A percentile compares a stretch with the other conserved stretches of the same genome.
Evolutionary conservation across 2,329 filamentous ascomycete species (phyloP).

Genomic region (Aspergillus sergii): DNA sequence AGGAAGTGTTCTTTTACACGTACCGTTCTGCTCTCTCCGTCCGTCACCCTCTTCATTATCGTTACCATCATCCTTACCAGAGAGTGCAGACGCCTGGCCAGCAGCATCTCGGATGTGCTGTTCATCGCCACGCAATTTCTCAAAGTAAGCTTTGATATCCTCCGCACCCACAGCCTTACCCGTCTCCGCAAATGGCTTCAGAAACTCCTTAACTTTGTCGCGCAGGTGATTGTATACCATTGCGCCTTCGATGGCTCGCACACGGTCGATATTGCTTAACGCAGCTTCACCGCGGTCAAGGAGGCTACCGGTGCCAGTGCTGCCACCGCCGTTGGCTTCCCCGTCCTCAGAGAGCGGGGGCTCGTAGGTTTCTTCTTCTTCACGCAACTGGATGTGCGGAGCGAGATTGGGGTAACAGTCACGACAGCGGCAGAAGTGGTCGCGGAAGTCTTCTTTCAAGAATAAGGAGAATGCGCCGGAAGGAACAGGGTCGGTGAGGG

Average conservation of each 20-base stretch:
- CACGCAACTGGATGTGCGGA: conserved; percentile 76
- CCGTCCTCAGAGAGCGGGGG: conserved; percentile 76
- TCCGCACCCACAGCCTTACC: conserved; percentile 87
- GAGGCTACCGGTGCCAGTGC: conserved; percentile 73
- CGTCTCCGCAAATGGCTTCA: conserved; percentile 90
- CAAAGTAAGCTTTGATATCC: conserved; percentile 96
- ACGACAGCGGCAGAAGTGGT: conserved; percentile 78
- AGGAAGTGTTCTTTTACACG: conserved; percentile 16
- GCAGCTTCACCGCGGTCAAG: conserved; percentile 92
- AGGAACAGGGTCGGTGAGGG: conserved; percentile 59
- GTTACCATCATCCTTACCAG: conserved; percentile 29
- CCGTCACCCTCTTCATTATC: conserved; percentile 34
- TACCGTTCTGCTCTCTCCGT: conserved; percentile 52
- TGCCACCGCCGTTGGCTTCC: conserved; percentile 52
- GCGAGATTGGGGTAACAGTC: conserved; percentile 76
- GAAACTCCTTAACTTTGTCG: conserved; percentile 92
- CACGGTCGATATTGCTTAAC: conserved; percentile 86
- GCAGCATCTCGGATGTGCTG: conserved; percentile 68
- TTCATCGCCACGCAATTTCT: conserved; percentile 86
- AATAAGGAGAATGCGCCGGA: conserved; percentile 75
- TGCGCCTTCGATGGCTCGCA: conserved; percentile 90
- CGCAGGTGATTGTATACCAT: conserved; percentile 98
- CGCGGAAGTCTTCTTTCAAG: conserved; percentile 75
- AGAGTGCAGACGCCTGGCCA: conserved; percentile 50
- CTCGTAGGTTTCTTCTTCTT: conserved; percentile 93